Evolutionary conservation across 78 protist genomes (phyloP).

Genomic region (Dictyostelium purpureum): DNA sequence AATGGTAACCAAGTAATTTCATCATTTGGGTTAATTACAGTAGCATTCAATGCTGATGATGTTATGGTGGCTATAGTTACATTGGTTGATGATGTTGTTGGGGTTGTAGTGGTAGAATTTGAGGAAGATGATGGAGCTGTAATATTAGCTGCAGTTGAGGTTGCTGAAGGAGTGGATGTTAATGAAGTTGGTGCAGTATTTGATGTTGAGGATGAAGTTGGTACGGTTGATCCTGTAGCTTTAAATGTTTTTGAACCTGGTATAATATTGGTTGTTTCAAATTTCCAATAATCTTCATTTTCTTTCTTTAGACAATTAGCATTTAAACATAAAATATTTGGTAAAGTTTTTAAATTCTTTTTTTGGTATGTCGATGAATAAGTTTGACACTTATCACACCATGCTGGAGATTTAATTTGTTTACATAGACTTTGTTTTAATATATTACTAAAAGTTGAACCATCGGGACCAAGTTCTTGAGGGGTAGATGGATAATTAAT

Average conservation of each 20-base stretch:
- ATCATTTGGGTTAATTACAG: not conserved
- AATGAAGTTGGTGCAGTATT: not conserved
- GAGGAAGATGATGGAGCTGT: not conserved
- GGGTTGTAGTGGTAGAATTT: not conserved
- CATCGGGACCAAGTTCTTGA: conserved; percentile 21
- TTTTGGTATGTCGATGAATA: conserved; percentile 54
- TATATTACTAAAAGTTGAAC: conserved; percentile 28
- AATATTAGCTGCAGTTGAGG: not conserved
- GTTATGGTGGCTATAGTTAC: not conserved
- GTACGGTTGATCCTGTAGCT: too few relatives aligned
- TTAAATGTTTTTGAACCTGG: conserved; percentile 48
- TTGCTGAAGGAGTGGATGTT: not conserved
- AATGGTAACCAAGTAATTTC: conserved; percentile 64
- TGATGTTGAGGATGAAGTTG: too few relatives aligned
- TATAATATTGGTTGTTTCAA: conserved; percentile 17
- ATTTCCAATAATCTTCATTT: conserved; percentile 77
- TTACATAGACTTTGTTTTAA: conserved; percentile 17
- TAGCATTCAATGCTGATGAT: not conserved
- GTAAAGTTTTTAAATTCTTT: conserved; percentile 43
- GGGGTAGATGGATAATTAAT: conserved; percentile 20
- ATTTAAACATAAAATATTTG: conserved; percentile 68
- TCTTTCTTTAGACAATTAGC: conserved; percentile 66
- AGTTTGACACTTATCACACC: conserved; percentile 73
- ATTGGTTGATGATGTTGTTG: not conserved
- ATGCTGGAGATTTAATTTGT: conserved; percentile 73